Evolutionary conservation across 208 protist species (phyloP), one percentile per base, ranked within the genome.

Genomic region (Leishmania guyanensis): DNA sequence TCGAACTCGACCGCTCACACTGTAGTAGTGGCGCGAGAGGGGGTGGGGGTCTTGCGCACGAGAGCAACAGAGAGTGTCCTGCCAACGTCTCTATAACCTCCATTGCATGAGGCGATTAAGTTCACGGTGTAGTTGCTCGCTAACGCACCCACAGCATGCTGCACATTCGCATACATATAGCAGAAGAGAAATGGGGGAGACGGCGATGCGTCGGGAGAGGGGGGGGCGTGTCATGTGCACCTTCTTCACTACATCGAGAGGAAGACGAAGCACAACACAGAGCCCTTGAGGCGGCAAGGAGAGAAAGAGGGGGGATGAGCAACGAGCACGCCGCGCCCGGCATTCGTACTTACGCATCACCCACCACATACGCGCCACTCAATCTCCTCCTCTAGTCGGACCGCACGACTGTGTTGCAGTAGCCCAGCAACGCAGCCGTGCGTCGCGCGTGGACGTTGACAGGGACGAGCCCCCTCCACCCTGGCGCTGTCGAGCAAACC

Each of bases 381-480:
- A 22, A 33, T 64, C 58, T 5, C 58, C 6, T 29, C 29, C 26
- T 5, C 14, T 68, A 82, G 33, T 81, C 74, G 70, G 80, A 90
- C 53, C 66, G 77, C 39, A 84, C 54, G 2, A 86, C 79, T 56
- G 84, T 70, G 48, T 90, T 90, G 81, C 90, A 90, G 82, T 91
- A 91, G 39, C 82, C 84, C 8, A 90, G 69, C 71, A 90, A 50
- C 78, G 91, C 43, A 46, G 43, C 65, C 58, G 85, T 68, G 22
- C 56, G 78, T 17, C 90, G n/a, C 9, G 86, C 86, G 72, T 80
- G 88, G 2, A 90, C 74, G 58, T 93, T 88, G 2, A 91, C 56
- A 43, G 73, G 73, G 53, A 56, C 62, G 58, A 90, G n/a, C 5
- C 86, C 85, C 43, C 48, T 43, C 50, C 39, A 80, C 78, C 16